Base-by-base conservation (phyloP, 371 early-diverging fungal genomes). In the Dinochytrium kinnereticum region DNA sequence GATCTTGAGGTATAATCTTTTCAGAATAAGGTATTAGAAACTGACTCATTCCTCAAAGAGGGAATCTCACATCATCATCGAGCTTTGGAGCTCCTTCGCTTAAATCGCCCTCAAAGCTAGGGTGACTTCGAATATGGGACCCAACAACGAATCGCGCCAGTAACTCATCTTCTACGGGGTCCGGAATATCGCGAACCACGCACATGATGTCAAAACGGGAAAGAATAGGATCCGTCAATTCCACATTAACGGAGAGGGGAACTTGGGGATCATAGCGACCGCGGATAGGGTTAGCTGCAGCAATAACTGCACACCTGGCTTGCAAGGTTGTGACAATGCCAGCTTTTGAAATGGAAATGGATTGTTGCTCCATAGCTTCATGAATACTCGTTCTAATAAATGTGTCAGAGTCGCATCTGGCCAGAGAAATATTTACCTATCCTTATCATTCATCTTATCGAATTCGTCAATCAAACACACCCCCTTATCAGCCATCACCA, bases 291-390 rank as follows among this genome's bases (percentile, higher is more conserved):
- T 99, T 99, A 68, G 99, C 99, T 2, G 99, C 99, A 2, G 99
- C 98, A 69, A 99, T 88, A 44, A 99, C 92, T 0, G 96, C 89
- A 80, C 98, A 98, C 69, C 99, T 91, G 0, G 99, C 99, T 74
- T 97, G 95, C 30, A 99, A 86, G 0, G 96, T 92, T 0, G 99
- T 95, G 57, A 98, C 95, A 71, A 99, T 99, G 79, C 97, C 99
- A 33, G 99, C 99, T 82, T 99, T 99, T 64, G 97, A 95, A 44
- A 99, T 94, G 53, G 97, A 96, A 73, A 99, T 98, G 77, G 93
- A 91, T 82, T 99, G 99, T 82, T 99, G 99, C 84, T 99, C 99
- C 99, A 99, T 99, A n/a, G 98, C 99, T 86, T 99, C 99, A 90
- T 99, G 99, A 79, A 99, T 99, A 64, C 93, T 91, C 1, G 94